Evolutionary conservation across 129 eudicot genomes (phyloP), one percentile per base, ranked within the genome.

Genomic region (Flaveria sonorensis): DNA sequence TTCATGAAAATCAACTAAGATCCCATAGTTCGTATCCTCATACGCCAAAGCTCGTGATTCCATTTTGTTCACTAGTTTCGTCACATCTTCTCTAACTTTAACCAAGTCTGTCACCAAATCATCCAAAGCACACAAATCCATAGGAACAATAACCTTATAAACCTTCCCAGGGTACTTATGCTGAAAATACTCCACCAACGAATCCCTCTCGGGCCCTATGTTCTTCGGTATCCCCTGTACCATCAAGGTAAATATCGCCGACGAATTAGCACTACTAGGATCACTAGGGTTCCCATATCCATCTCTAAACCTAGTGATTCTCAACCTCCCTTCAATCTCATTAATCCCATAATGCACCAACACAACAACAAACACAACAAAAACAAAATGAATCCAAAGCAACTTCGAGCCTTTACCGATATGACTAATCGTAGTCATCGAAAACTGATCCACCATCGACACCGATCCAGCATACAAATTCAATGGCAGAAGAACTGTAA

Each of bases 41-140:
- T 78, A 84, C 56, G 61, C 53, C 45, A 80, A 83, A 10, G 80
- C 85, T 68, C 59, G 77, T 36, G 86, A 75, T 77, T 95, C 99
- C 83, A 95, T 89, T 18, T 83, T 95, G 0, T 70, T 82, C 12
- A 89, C 97, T 76, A 95, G 46, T 63, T 85, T 91, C 2, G 92
- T 77, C 16, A 95, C 92, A 64, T 81, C 84, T 28, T 95, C 97
- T 83, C 97, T 86, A 74, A 89, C 99, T 71, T 83, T 88, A 43
- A 95, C 94, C 88, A 95, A 72, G 20, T 92, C 94, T 7, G 91
- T 84, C 1, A 81, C 99, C 73, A 92, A 84, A 82, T 92, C 97
- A 82, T 95, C 97, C 84, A 95, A 85, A 2, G 97, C 92, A 74
- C 92, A 91, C 72, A 95, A 85, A 89, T 95, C 99, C 99, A 95